Evolutionary conservation across 2,329 filamentous ascomycete genomes (phyloP).

Genomic region (Epichloe elymi): DNA sequence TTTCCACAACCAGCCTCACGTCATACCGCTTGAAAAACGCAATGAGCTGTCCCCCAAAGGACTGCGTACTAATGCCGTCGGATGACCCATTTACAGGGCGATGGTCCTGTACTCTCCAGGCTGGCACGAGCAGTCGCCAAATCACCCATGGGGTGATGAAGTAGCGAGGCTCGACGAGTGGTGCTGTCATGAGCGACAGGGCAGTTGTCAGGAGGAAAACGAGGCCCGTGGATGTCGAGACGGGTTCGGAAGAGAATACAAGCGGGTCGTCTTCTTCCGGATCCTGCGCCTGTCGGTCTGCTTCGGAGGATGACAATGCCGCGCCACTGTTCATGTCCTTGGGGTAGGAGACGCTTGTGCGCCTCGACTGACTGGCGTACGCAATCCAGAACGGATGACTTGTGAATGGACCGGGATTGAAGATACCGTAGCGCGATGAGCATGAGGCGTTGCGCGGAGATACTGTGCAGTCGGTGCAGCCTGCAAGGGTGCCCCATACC

Average conservation of each 20-base stretch:
- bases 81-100: background rate
- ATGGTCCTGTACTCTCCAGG: conserved; percentile 21
- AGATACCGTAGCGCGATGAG: background rate
- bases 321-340: background rate
- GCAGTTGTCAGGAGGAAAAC: conserved; percentile 55
- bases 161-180: conserved; percentile 88
- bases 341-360: conserved; percentile 8
- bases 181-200: conserved; percentile 73
- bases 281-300: conserved; percentile 6
- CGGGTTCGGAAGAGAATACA: conserved; percentile 16
- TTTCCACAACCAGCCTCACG: conserved; percentile 45
- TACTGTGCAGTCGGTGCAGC: conserved; percentile 16
- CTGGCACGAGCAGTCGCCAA: conserved; percentile 70
- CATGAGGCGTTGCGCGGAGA: conserved; percentile 1
- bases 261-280: conserved; percentile 15
- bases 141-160: conserved; percentile 93
- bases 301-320: background rate
- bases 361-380: background rate
- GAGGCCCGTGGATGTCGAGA: conserved; percentile 37
- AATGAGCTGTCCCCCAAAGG: background rate
- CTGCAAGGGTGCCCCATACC: conserved; percentile 49
- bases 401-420: conserved; percentile 10
- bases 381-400: conserved; percentile 17
- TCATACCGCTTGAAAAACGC: conserved; percentile 20
- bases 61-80: background rate